These are phyloP conservation scores for Cladosporium oxysporum DNA, from an alignment of 2,329 filamentous ascomycete genomes.

Conservation along the genomic window DNA sequence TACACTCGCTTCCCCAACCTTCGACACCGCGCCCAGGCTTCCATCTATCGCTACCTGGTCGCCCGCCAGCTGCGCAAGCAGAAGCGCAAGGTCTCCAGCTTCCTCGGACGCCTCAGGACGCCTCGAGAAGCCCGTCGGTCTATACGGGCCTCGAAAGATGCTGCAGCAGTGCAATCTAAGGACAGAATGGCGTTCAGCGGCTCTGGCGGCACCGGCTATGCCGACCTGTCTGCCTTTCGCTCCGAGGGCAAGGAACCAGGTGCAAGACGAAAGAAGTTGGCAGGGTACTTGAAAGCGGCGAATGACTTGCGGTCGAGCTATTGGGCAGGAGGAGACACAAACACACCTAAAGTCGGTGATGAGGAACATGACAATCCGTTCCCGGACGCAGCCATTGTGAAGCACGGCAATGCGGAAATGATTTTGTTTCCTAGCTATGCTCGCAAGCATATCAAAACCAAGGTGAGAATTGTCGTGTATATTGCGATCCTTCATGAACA, in stretches of 20 bases:
- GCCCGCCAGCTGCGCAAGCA: slow-evolving; percentile 35
- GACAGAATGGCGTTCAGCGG: slow-evolving; percentile 37
- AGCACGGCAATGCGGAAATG: slow-evolving; percentile 85
- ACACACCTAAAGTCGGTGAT: slow-evolving; percentile 47
- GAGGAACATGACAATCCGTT: slow-evolving; percentile 72
- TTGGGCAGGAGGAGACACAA: slow-evolving; percentile 37
- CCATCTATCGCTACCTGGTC: slow-evolving; percentile 61
- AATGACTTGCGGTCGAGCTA: slow-evolving; percentile 72
- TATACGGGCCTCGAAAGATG: slow-evolving; percentile 37
- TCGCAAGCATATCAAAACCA: slow-evolving; percentile 63
- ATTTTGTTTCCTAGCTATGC: slow-evolving; percentile 94
- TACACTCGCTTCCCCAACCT: slow-evolving; percentile 73
- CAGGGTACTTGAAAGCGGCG: slow-evolving; percentile 69
- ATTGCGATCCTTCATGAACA: not conserved
- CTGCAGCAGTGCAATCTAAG: slow-evolving; percentile 28
- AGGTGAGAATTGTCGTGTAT: slow-evolving; percentile 8
- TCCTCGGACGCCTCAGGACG: slow-evolving; percentile 30
- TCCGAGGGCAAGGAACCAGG: slow-evolving; percentile 60
- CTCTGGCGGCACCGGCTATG: slow-evolving; percentile 12
- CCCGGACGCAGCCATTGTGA: slow-evolving; percentile 78
- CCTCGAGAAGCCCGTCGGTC: slow-evolving; percentile 16
- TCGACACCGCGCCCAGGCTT: slow-evolving; percentile 70
- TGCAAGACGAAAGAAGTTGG: slow-evolving; percentile 74
- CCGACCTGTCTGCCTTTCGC: slow-evolving; percentile 34
- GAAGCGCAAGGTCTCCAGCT: slow-evolving; percentile 48